Percentiles rank a stretch among this genome's conserved stretches.
Evolutionary conservation across 2,329 filamentous ascomycete species (phyloP).

Genomic region (Fusarium anguioides): DNA sequence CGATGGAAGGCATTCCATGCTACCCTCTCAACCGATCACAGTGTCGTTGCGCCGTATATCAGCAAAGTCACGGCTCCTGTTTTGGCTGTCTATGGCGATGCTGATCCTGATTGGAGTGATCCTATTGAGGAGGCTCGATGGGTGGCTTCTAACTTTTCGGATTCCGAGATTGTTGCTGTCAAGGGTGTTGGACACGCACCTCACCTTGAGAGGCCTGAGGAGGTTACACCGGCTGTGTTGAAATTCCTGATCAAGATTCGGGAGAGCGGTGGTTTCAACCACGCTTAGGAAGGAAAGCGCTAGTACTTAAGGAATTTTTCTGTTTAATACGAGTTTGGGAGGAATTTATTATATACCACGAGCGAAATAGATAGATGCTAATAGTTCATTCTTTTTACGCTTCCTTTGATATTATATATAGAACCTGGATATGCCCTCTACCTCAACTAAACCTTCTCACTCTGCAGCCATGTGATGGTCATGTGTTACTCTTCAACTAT

Average conservation of each 20-base stretch:
- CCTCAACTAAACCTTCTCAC: too few species aligned
- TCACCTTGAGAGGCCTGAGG: constrained; percentile 19
- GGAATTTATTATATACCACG: not conserved
- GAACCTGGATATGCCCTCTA: too few species aligned
- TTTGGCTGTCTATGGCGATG: constrained; percentile 29
- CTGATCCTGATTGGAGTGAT: constrained; percentile 28
- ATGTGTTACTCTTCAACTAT: too few species aligned
- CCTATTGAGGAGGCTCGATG: constrained; percentile 25
- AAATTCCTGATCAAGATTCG: constrained; percentile 14
- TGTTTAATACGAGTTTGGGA: too few species aligned
- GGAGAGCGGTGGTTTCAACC: not conserved
- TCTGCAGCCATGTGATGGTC: too few species aligned
- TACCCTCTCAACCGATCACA: constrained; percentile 23
- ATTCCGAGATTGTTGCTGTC: constrained; percentile 5
- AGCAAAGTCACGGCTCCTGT: constrained; percentile 26
- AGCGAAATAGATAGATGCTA: too few species aligned
- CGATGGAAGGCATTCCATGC: constrained; percentile 31
- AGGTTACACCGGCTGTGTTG: constrained; percentile 7
- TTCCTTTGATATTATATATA: too few species aligned
- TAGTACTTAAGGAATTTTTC: too few species aligned
- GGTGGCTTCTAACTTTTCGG: constrained; percentile 20
- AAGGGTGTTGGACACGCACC: constrained; percentile 28
- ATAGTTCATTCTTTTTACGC: too few species aligned
- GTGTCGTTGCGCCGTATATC: constrained; percentile 13
- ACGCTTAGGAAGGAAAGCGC: not conserved